Evolutionary conservation across 1,139 yeast species (phyloP).

Genomic region (Protomyces macrosporus): DNA sequence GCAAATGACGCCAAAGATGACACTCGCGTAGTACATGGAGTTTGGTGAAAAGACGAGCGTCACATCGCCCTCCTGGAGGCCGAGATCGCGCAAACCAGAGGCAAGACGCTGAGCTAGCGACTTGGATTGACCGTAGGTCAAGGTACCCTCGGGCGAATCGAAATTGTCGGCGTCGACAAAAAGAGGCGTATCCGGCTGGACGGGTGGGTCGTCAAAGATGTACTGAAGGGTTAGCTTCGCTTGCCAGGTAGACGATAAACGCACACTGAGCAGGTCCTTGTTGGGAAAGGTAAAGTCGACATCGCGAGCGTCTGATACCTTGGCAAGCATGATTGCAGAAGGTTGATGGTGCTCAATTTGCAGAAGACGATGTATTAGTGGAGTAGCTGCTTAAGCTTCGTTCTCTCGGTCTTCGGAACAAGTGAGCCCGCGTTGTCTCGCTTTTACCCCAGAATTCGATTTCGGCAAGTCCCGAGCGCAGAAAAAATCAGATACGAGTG

Average conservation of each 20-base stretch:
- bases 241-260: not conserved
- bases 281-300: not conserved
- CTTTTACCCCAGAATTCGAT: too few species aligned
- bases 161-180: slow-evolving; percentile 16
- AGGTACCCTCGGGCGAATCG: not conserved
- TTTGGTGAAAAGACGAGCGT: slow-evolving; percentile 19
- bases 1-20: slow-evolving; percentile 27
- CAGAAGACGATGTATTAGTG: too few species aligned
- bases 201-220: slow-evolving; percentile 20
- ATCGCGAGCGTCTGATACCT: slow-evolving; percentile 5
- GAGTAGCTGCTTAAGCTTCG: too few species aligned
- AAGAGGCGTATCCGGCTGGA: not conserved
- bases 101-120: slow-evolving; percentile 7
- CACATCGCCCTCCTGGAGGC: slow-evolving; percentile 18
- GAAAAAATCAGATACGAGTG: too few species aligned
- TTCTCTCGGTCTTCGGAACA: too few species aligned
- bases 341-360: not conserved
- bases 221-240: not conserved
- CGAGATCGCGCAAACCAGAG: slow-evolving; percentile 5
- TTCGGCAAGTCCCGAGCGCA: too few species aligned
- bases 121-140: slow-evolving; percentile 5
- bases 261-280: slow-evolving; percentile 18
- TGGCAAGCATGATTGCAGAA: slow-evolving; percentile 2
- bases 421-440: too few species aligned
- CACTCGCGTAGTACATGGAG: slow-evolving; percentile 21